These are phyloP conservation scores for Aspergillus latus DNA, from an alignment of 2,329 filamentous ascomycete genomes.

Conservation along the genomic window DNA sequence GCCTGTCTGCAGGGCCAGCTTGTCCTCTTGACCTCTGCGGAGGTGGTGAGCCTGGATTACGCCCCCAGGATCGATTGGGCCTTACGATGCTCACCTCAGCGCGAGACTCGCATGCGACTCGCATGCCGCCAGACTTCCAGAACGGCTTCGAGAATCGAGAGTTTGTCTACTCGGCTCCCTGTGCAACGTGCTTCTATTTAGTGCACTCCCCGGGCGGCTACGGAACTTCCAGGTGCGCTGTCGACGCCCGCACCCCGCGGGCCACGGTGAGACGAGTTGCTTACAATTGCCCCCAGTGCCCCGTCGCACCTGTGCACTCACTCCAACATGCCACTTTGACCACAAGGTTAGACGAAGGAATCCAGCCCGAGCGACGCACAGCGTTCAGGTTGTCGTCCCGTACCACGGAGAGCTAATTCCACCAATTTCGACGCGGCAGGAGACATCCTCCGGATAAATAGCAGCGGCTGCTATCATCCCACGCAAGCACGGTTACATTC, in stretches of 20 bases:
- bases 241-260: constrained; percentile 7
- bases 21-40: neutral
- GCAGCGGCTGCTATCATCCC: constrained; percentile 11
- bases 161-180: constrained; percentile 6
- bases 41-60: neutral
- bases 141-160: neutral
- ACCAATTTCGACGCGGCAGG: constrained; percentile 12
- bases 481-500: constrained; percentile 21
- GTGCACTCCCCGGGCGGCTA: constrained; percentile 3
- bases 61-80: constrained; percentile 9
- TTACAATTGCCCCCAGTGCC: neutral
- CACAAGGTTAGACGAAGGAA: neutral
- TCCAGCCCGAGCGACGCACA: constrained; percentile 1
- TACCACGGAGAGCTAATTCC: neutral
- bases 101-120: neutral
- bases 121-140: neutral
- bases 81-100: constrained; percentile 8
- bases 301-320: constrained; percentile 4
- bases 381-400: neutral
- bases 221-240: constrained; percentile 12
- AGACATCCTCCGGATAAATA: constrained; percentile 18
- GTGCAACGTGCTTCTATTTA: constrained; percentile 6
- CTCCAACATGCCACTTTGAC: neutral
- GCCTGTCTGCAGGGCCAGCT: neutral
- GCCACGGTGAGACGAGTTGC: constrained; percentile 3